phyloP scores from a whole-genome alignment of 805 yeast species.

The Yamadazyma sp. region DNA sequence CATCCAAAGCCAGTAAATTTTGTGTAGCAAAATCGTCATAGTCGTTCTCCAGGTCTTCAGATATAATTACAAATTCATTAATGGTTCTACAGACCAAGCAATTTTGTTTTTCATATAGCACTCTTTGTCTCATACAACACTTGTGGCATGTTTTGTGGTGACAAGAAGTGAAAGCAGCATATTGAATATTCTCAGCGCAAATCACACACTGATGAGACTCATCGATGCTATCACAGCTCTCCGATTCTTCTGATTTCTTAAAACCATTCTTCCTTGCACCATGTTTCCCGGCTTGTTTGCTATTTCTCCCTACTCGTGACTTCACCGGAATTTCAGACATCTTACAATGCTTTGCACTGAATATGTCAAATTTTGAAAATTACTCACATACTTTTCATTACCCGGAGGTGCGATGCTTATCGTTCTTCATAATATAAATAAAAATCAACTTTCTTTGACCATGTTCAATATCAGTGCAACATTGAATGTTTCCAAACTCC shows the following conservation, averaged over 20 bases:
- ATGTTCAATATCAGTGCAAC: conserved; percentile 77
- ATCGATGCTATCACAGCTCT: conserved; percentile 15
- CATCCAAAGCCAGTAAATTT: conserved; percentile 36
- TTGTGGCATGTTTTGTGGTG: conserved; percentile 79
- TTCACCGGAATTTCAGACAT: conserved; percentile 11
- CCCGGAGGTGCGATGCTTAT: conserved; percentile 7
- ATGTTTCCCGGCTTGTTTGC: not conserved
- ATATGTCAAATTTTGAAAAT: not conserved
- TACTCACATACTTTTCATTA: conserved; percentile 3
- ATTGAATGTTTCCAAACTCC: conserved; percentile 58
- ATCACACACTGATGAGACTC: conserved; percentile 65
- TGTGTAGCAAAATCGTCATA: conserved; percentile 37
- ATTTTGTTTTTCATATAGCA: conserved; percentile 65
- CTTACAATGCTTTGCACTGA: not conserved
- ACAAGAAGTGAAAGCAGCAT: conserved; percentile 76
- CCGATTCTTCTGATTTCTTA: not conserved
- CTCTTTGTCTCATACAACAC: conserved; percentile 82
- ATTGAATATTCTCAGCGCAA: conserved; percentile 72
- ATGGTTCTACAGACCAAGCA: conserved; percentile 88
- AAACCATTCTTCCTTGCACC: not conserved
- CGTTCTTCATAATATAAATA: too few relatives aligned
- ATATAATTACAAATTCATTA: conserved; percentile 54
- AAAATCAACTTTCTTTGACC: not conserved
- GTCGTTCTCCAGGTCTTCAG: conserved; percentile 39
- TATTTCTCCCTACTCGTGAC: conserved; percentile 13